Evolutionary conservation across 495 filamentous ascomycete genomes (phyloP), one percentile per base, ranked within the genome.

Genomic region (Emericellopsis terricola): DNA sequence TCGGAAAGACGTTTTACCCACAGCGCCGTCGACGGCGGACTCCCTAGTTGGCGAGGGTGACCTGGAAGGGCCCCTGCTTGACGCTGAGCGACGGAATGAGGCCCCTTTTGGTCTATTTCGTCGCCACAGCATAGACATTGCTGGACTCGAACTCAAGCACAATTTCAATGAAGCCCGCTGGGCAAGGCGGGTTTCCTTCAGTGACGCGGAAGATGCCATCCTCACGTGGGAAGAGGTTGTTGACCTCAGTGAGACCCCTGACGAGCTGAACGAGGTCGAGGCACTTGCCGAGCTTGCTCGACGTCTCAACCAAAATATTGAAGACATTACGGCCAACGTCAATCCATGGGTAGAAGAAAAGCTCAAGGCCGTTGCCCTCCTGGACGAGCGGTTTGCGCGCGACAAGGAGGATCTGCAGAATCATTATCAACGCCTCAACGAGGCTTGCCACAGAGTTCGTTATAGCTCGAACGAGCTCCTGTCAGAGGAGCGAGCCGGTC

Each of bases 111-210:
- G 45, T 0, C 51, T 71, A 18, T 52, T 55, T 19, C 57, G 62
- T 15, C 53, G 67, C 3, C 57, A 68, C 20, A 75, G 68, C 40
- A 41, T 63, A 45, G 52, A 49, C 46, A 56, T 40, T 36, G 44
- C 53, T 38, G 54, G 36, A 34, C 37, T 45, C 35, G 14, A 38
- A 23, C 44, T 46, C 2, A 37, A 47, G 28, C 43, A 56, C 8
- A 42, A 50, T 6, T 48, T 62, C 9, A 59, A 68, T 35, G 68
- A 78, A 29, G 60, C 63, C 11, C 66, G 66, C 36, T 91, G 73
- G 67, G 72, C 85, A 0, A 71, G 84, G 4, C 79, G 84, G 33
- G 60, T 96, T 38, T 92, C 83, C 3, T 96, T 96, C 48, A 80
- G 77, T 41, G 65, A 73, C 28, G 86, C 85, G n/a, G 82, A 91